Percentiles rank a stretch among this genome's conserved stretches.
These are phyloP conservation scores for Globisporangium apiculatum DNA, from an alignment of 352 stramenopile species.

Conservation along the genomic window DNA sequence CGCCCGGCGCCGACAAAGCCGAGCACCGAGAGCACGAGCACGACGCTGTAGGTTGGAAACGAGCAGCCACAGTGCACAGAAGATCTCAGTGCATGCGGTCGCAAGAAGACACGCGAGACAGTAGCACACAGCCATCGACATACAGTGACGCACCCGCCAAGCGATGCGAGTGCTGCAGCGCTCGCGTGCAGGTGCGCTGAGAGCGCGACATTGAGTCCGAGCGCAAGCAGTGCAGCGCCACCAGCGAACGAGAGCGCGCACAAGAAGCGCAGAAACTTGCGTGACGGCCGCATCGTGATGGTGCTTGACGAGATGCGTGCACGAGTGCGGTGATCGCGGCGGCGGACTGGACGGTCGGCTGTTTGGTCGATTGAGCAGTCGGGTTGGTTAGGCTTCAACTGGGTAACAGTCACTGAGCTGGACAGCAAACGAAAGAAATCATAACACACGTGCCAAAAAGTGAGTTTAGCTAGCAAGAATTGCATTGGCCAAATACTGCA, in stretches of 20 bases:
- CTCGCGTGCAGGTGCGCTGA: constrained; percentile 39
- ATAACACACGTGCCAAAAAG: too few relatives aligned
- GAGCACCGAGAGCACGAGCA: constrained; percentile 46
- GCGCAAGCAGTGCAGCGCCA: constrained; percentile 36
- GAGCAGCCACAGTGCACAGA: not conserved
- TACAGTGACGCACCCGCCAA: constrained; percentile 24
- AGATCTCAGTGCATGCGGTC: too few relatives aligned
- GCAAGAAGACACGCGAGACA: too few relatives aligned
- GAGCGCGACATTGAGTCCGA: constrained; percentile 51
- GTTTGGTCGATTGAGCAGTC: too few relatives aligned
- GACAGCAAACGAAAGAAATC: too few relatives aligned
- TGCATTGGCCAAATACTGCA: too few relatives aligned
- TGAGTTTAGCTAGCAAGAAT: too few relatives aligned
- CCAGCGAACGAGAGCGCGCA: constrained; percentile 46
- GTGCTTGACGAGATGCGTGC: not conserved
- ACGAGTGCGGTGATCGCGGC: too few relatives aligned
- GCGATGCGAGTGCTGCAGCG: constrained; percentile 31
- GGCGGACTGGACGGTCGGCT: too few relatives aligned
- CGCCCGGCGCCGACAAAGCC: constrained; percentile 55
- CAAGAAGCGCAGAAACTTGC: constrained; percentile 52
- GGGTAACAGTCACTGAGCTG: not conserved
- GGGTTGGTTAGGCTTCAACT: not conserved
- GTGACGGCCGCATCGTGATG: constrained; percentile 48
- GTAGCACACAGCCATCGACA: too few relatives aligned
- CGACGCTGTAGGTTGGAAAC: constrained; percentile 8